These are phyloP conservation scores for Penicillium occitanis DNA, from an alignment of 2,329 filamentous ascomycete species.

Conservation along the genomic window DNA sequence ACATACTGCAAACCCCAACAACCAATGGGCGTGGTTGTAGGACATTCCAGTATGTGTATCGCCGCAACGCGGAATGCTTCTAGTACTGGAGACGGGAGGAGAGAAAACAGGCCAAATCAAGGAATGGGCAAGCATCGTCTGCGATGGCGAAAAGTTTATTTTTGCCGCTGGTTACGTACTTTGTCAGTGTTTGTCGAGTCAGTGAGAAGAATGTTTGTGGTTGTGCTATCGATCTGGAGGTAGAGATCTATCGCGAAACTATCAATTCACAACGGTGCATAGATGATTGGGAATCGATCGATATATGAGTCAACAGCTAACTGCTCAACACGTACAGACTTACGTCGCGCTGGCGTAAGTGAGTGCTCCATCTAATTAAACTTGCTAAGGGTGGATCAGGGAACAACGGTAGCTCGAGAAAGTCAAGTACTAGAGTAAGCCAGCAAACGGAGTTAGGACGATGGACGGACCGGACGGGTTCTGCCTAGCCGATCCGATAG, in stretches of 20 bases:
- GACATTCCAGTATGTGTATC: background rate
- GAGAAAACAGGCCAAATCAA: background rate
- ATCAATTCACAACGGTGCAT: background rate
- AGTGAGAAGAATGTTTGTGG: background rate
- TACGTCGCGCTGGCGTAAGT: background rate
- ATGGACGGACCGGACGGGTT: background rate
- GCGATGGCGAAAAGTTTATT: slow-evolving; percentile 6
- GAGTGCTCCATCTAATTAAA: background rate
- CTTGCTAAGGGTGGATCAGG: background rate
- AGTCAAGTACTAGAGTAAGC: background rate
- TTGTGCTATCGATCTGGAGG: background rate
- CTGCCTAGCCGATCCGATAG: slow-evolving; percentile 8
- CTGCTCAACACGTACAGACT: background rate
- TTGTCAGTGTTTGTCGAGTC: background rate
- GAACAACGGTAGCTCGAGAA: background rate
- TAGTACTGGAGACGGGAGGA: background rate
- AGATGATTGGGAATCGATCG: background rate
- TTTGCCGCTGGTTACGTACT: background rate
- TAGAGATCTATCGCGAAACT: background rate
- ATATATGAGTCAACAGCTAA: background rate
- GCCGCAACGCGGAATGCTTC: slow-evolving; percentile 11
- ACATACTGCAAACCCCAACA: background rate
- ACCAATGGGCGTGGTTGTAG: background rate
- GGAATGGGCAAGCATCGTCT: background rate
- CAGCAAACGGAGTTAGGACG: background rate